Percentiles rank a stretch among this genome's conserved stretches.
phyloP scores from a whole-genome alignment of 2,329 filamentous ascomycete genomes.

The Aspergillus floridensis region DNA sequence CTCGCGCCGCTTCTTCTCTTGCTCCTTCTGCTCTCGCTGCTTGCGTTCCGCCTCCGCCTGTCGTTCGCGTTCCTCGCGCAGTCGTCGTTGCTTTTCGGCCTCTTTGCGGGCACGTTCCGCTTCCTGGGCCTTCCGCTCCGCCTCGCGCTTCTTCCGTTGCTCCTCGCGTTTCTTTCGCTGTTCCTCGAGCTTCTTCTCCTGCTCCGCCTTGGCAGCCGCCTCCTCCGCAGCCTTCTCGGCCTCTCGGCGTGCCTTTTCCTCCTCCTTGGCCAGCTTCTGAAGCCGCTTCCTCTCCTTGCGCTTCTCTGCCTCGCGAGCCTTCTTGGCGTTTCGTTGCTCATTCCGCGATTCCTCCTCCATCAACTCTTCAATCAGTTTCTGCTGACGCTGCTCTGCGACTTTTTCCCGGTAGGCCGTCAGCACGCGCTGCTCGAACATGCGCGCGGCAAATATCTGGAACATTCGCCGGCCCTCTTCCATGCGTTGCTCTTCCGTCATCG shows the following conservation, averaged over 20 bases:
- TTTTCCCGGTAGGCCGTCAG: conserved; percentile 97
- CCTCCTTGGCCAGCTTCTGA: conserved; percentile 84
- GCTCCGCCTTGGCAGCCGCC: conserved; percentile 69
- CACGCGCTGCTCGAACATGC: conserved; percentile 98
- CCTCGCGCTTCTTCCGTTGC: conserved; percentile 85
- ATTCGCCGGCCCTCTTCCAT: conserved; percentile 98
- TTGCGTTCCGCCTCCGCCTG: conserved; percentile 85
- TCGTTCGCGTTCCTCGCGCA: conserved; percentile 80
- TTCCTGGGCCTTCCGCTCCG: conserved; percentile 84
- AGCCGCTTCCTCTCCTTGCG: conserved; percentile 89
- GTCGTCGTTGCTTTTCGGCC: conserved; percentile 73
- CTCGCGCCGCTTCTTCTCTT: conserved; percentile 73
- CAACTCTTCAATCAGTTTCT: conserved; percentile 85
- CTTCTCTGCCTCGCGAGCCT: conserved; percentile 89
- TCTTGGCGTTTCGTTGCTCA: conserved; percentile 82
- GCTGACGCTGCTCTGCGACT: conserved; percentile 86
- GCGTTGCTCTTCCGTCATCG: conserved; percentile 95
- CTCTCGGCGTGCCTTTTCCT: conserved; percentile 83
- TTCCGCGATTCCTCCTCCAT: conserved; percentile 78
- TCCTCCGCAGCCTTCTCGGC: conserved; percentile 88
- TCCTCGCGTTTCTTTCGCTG: conserved; percentile 80
- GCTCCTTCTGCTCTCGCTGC: conserved; percentile 72
- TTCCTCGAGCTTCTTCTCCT: conserved; percentile 77
- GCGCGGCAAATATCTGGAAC: conserved; percentile 98
- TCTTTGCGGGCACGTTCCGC: conserved; percentile 84